Base-by-base conservation (phyloP, 2,329 filamentous ascomycete species). In the Aspergillus chevalieri region DNA sequence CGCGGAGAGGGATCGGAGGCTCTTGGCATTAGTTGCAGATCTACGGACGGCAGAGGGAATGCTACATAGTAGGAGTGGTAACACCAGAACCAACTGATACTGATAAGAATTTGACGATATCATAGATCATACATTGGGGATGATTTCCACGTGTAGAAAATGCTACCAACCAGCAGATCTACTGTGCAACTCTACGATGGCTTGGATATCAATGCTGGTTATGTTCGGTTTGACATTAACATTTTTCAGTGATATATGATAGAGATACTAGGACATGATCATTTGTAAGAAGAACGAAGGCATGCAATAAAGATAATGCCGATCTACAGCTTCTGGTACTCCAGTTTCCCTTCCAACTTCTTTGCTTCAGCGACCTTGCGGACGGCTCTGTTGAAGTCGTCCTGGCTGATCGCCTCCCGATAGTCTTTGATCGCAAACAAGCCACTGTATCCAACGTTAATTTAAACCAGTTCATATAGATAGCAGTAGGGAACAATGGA, bases 361-460 rank as follows among this genome's bases (percentile, higher is more conserved):
- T 98, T 98, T 54, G 89, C 81, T 74, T 98, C 93, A 14, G 88
- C 90, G 59, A 98, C 87, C 82, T 98, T 98, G 59, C 93, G 85
- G 48, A 98, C 93, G 3, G 93, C 93, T 76, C 96, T 96, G 78
- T 96, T 98, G 83, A 97, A 96, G 67, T 98, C 93, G 65, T 98
- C 93, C 71, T 98, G 93, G 74, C 88, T 97, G 73, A 98, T 88
- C 10, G 90, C 84, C 63, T 98, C 93, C 54, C 94, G 80, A 71
- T 97, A 95, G 66, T 95, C 93, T 74, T 97, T 97, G 81, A 98
- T 98, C 41, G 93, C 91, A 71, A 96, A 97, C 36, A 98, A 76
- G 56, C 93, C 93, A 59, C 89, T 94, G 53, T 45, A 55, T 46
- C 43, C 36, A 46, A 42, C 47, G 57, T 62, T 58, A 66, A 52